Conservation (phyloP, 2,329 filamentous ascomycete genomes). For the Trichoderma polysporum region DNA sequence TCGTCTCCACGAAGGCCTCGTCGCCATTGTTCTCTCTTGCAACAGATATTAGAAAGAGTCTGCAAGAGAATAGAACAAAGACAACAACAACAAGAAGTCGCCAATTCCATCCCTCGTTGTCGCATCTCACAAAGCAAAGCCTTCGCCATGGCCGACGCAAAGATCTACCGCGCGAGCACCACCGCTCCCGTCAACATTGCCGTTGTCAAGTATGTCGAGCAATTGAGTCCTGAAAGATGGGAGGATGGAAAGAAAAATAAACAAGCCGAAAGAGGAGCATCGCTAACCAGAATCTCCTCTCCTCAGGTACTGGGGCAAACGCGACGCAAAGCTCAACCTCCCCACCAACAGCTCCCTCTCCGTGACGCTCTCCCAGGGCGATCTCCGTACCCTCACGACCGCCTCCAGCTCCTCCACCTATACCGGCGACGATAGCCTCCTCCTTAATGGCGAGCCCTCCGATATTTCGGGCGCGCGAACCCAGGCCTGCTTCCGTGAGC, state of each 20-base stretch:
- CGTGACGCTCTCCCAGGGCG: conserved; percentile 90
- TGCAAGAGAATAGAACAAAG: neutral
- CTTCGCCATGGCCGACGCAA: conserved; percentile 47
- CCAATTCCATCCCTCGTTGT: neutral
- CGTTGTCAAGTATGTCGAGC: conserved; percentile 74
- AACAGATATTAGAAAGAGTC: neutral
- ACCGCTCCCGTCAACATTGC: conserved; percentile 98
- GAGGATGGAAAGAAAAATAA: neutral
- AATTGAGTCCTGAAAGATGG: neutral
- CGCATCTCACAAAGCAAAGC: conserved; percentile 17
- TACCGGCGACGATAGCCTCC: conserved; percentile 65
- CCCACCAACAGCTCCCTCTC: conserved; percentile 97
- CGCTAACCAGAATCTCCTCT: neutral
- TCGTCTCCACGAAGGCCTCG: neutral
- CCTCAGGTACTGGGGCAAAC: conserved; percentile 84
- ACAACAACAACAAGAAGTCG: neutral
- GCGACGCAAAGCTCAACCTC: conserved; percentile 88
- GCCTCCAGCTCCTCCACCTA: conserved; percentile 82
- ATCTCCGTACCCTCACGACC: conserved; percentile 93
- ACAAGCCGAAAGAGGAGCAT: neutral
- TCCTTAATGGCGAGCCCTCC: conserved; percentile 79
- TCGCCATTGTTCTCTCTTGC: neutral
- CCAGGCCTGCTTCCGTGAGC: conserved; percentile 89
- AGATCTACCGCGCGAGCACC: conserved; percentile 87
- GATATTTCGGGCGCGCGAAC: conserved; percentile 86